Percentiles rank a stretch among this genome's conserved stretches.
These are phyloP conservation scores for Lactarius quietus DNA, from an alignment of 768 basidiomycete genomes.

Conservation along the genomic window DNA sequence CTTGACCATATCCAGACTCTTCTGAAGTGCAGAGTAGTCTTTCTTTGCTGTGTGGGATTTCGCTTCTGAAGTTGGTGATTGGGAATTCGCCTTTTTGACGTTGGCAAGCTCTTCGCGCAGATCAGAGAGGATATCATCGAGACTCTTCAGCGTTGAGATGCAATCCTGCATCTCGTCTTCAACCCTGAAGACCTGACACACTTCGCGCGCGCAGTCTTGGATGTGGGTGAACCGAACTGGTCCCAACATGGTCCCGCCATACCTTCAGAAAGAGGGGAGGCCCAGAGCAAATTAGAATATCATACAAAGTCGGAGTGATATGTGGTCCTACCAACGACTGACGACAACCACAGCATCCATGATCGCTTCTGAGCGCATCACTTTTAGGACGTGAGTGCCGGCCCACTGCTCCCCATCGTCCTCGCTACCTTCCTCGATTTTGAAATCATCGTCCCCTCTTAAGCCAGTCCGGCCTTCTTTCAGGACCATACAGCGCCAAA, in stretches of 20 bases:
- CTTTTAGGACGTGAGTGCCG: slow-evolving; percentile 55
- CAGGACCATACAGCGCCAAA: slow-evolving; percentile 75
- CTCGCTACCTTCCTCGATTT: slow-evolving; percentile 54
- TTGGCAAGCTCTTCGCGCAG: slow-evolving; percentile 49
- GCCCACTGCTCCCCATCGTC: slow-evolving; percentile 82
- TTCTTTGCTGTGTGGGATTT: slow-evolving; percentile 17
- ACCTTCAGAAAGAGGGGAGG: slow-evolving; percentile 43
- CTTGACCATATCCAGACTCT: slow-evolving; percentile 52
- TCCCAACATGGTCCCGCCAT: slow-evolving; percentile 76
- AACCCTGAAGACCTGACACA: slow-evolving; percentile 63
- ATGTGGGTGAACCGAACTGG: slow-evolving; percentile 74
- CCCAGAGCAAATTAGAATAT: not conserved
- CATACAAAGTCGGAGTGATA: not conserved
- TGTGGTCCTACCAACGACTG: slow-evolving; percentile 58
- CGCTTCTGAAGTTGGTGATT: not conserved
- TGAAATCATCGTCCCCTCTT: slow-evolving; percentile 72
- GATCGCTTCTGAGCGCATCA: slow-evolving; percentile 65
- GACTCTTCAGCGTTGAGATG: slow-evolving; percentile 49
- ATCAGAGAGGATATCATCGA: slow-evolving; percentile 59
- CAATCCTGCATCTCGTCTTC: slow-evolving; percentile 65
- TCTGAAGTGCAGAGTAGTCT: slow-evolving; percentile 46
- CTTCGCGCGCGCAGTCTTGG: slow-evolving; percentile 70
- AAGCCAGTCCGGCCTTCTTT: slow-evolving; percentile 64
- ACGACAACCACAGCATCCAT: slow-evolving; percentile 80
- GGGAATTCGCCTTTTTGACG: slow-evolving; percentile 9